Base-by-base conservation (phyloP, 139 green algal genomes). In the Astrephomene gubernaculifera region DNA sequence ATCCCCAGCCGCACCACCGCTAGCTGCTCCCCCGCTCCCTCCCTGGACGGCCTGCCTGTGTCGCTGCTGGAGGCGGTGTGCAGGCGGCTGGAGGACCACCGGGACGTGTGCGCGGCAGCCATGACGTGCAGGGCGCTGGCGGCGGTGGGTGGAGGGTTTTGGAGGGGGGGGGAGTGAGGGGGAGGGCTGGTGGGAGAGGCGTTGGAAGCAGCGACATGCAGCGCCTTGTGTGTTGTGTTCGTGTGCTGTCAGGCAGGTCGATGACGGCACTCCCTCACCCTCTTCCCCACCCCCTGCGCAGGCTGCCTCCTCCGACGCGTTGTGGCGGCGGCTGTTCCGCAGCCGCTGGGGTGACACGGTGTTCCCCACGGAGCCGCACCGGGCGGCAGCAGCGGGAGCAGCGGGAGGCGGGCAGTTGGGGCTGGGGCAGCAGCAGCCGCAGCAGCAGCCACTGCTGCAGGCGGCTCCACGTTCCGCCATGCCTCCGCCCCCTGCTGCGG, bases 51-150 rank as follows among this genome's bases (percentile, higher is more conserved):
- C 1, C 70, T 93, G 31, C 90, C 90, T 38, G 35, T 69, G 24
- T 49, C 63, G 25, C 44, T 89, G 29, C 41, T 93, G 53, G 90
- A 93, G 81, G 54, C 67, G 31, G 64, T 93, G 44, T 67, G 91
- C 49, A 31, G 39, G 7, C 25, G 74, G 17, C 71, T 89, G 25
- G 82, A n/a, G n/a, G n/a, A 88, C 31, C 41, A 81, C 35, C 5
- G 17, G 17, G 78, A 44, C 21, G 27, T 92, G 76, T 81, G 65
- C 7, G n/a, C 35, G 8, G 82, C 73, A 1, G 86, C 83, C 2
- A 41, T 67, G 33, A 54, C 36, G 14, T 90, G 83, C 89, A 84
- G 35, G 36, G 38, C 83, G 25, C 74, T 90, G 60, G 65, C 76
- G 17, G 27, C 65, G 60, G 76, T 83, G 39, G 8, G 76, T 60